phyloP scores from a whole-genome alignment of 768 basidiomycete genomes.

The Leccinellum rugosiceps region DNA sequence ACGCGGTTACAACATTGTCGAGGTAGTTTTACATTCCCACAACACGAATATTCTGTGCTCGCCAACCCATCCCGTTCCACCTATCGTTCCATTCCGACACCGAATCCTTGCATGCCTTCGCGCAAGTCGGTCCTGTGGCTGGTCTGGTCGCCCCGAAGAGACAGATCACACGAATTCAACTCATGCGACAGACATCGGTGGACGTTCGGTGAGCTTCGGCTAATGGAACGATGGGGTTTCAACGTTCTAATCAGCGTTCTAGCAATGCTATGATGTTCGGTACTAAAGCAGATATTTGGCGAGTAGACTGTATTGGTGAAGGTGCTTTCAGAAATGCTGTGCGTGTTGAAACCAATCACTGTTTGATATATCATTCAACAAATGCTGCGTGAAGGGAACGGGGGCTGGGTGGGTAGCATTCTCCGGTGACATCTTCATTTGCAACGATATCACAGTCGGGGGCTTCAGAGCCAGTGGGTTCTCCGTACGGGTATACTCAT shows the following conservation, averaged over 20 bases:
- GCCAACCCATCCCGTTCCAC: conserved; percentile 65
- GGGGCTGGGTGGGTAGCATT: conserved; percentile 62
- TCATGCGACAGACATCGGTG: conserved; percentile 66
- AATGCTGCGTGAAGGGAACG: conserved; percentile 45
- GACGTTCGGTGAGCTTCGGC: conserved; percentile 47
- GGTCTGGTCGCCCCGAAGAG: conserved; percentile 27
- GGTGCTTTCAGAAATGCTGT: conserved; percentile 59
- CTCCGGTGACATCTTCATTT: conserved; percentile 58
- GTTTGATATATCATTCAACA: not conserved
- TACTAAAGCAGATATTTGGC: conserved; percentile 72
- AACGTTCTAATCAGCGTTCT: conserved; percentile 1
- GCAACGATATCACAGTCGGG: conserved; percentile 45
- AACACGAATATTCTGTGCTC: conserved; percentile 56
- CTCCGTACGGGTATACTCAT: conserved; percentile 50
- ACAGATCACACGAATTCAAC: conserved; percentile 49
- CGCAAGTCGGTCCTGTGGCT: conserved; percentile 53
- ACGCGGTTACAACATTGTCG: not conserved
- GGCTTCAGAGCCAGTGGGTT: conserved; percentile 68
- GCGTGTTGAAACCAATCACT: conserved; percentile 19
- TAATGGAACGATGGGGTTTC: not conserved
- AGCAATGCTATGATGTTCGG: conserved; percentile 48
- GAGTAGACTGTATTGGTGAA: conserved; percentile 60
- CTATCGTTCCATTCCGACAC: conserved; percentile 56
- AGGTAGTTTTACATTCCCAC: conserved; percentile 51
- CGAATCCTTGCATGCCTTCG: conserved; percentile 54